Conservation (phyloP, 2,329 filamentous ascomycete genomes). For the Orbilia javanica region DNA sequence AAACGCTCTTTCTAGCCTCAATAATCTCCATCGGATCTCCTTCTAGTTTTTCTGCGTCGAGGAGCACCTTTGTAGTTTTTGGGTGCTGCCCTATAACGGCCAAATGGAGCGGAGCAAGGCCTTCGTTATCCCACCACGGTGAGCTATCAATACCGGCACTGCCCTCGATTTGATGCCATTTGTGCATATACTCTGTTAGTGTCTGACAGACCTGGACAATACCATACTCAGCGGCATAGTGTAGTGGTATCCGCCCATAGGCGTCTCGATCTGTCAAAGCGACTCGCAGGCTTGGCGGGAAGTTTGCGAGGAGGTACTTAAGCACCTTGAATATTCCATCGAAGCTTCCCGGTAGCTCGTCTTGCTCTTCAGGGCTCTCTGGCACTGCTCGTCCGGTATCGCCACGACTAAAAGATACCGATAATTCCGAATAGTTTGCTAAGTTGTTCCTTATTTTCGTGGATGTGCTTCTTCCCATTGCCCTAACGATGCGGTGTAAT, state of each 20-base stretch:
- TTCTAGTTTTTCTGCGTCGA: slow-evolving; percentile 83
- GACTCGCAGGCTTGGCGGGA: slow-evolving; percentile 76
- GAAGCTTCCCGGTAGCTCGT: slow-evolving; percentile 48
- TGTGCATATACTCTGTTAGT: slow-evolving; percentile 87
- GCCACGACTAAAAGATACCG: slow-evolving; percentile 61
- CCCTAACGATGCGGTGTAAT: slow-evolving; percentile 90
- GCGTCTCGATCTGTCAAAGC: slow-evolving; percentile 79
- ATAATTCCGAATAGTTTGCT: slow-evolving; percentile 69
- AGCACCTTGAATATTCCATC: slow-evolving; percentile 64
- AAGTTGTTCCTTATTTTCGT: slow-evolving; percentile 67
- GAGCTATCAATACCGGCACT: slow-evolving; percentile 86
- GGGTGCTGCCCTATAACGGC: slow-evolving; percentile 92
- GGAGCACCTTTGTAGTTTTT: slow-evolving; percentile 82
- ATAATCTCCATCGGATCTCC: slow-evolving; percentile 74
- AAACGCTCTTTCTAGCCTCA: slow-evolving; percentile 75
- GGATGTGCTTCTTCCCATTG: slow-evolving; percentile 82
- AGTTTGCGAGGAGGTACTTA: slow-evolving; percentile 72
- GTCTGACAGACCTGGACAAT: slow-evolving; percentile 90
- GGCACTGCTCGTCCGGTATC: slow-evolving; percentile 1
- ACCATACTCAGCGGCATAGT: slow-evolving; percentile 95
- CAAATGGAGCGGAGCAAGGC: slow-evolving; percentile 89
- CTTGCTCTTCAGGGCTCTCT: slow-evolving; percentile 52
- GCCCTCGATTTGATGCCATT: slow-evolving; percentile 88
- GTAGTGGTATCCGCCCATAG: slow-evolving; percentile 85
- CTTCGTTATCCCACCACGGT: slow-evolving; percentile 92